Percentiles rank a stretch among this genome's conserved stretches.
phyloP scores from a whole-genome alignment of 768 basidiomycete species.

The Rhodotorula diobovata region DNA sequence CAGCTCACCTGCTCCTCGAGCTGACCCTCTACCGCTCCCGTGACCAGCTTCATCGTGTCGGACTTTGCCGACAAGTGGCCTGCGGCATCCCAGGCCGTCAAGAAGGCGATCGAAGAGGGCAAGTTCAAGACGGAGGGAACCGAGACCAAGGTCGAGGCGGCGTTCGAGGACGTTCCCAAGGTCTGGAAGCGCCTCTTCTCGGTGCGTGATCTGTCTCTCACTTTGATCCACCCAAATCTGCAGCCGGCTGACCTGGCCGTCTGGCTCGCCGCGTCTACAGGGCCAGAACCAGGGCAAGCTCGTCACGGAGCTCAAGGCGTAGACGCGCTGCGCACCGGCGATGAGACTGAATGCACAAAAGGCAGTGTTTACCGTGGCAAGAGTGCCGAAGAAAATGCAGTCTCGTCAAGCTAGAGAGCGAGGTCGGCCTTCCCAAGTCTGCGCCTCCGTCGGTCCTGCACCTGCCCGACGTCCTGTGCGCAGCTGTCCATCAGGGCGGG shows the following conservation, averaged over 20 bases:
- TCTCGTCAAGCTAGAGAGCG: too few species aligned
- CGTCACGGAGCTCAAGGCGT: constrained; percentile 8
- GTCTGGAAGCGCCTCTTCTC: constrained; percentile 19
- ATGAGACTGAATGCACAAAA: too few species aligned
- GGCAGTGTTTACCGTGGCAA: too few species aligned
- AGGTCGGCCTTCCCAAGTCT: too few species aligned
- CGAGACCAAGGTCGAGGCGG: constrained; percentile 9
- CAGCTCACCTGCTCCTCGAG: too few species aligned
- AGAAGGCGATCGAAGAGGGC: constrained; percentile 19
- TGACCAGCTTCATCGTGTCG: constrained; percentile 5
- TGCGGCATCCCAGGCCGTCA: background rate
- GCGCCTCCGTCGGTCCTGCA: too few species aligned
- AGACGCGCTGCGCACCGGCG: too few species aligned
- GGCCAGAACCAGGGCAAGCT: constrained; percentile 25
- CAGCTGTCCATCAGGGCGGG: too few species aligned
- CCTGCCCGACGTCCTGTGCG: too few species aligned
- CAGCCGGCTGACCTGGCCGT: too few species aligned
- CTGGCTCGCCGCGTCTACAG: background rate
- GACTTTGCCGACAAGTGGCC: constrained; percentile 8
- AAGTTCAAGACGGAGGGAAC: constrained; percentile 12
- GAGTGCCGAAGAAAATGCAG: too few species aligned
- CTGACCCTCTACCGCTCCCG: too few species aligned
- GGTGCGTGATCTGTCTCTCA: background rate
- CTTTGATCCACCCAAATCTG: background rate
- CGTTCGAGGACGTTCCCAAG: constrained; percentile 24